A percentile compares a stretch with the other conserved stretches of the same genome.
Evolutionary conservation across 495 filamentous ascomycete genomes (phyloP).

Genomic region (Lineolata rhizophorae): DNA sequence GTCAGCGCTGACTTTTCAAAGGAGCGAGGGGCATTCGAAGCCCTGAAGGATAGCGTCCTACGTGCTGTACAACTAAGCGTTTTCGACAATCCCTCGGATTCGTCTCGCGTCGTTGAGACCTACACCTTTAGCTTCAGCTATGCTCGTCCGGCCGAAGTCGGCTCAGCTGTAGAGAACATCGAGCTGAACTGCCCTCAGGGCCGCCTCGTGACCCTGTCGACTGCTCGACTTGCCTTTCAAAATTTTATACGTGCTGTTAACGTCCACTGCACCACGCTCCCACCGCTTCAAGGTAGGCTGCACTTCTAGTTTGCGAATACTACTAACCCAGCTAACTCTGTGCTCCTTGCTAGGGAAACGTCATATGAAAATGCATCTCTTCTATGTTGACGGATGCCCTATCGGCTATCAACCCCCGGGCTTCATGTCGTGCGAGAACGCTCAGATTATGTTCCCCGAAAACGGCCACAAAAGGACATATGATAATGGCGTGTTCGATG

Average conservation of each 20-base stretch:
- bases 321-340: neutral
- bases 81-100: slow-evolving; percentile 17
- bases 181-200: slow-evolving; percentile 18
- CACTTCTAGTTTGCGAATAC: neutral
- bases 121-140: slow-evolving; percentile 32
- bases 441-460: slow-evolving; percentile 18
- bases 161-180: slow-evolving; percentile 16
- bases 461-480: slow-evolving; percentile 6
- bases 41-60: slow-evolving; percentile 18
- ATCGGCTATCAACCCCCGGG: slow-evolving; percentile 21
- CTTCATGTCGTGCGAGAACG: slow-evolving; percentile 15
- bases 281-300: slow-evolving; percentile 22
- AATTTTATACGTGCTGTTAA: slow-evolving; percentile 20
- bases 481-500: neutral
- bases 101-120: slow-evolving; percentile 22
- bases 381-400: slow-evolving; percentile 23
- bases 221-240: slow-evolving; percentile 18
- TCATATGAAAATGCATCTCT: slow-evolving; percentile 22
- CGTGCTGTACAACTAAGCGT: slow-evolving; percentile 26
- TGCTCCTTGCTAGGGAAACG: slow-evolving; percentile 20
- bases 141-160: slow-evolving; percentile 5
- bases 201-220: slow-evolving; percentile 17
- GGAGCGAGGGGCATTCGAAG: slow-evolving; percentile 27
- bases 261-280: slow-evolving; percentile 18
- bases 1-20: too few species aligned